Evolutionary conservation across 2,329 filamentous ascomycete species (phyloP).

Genomic region (Clonostachys rosea): DNA sequence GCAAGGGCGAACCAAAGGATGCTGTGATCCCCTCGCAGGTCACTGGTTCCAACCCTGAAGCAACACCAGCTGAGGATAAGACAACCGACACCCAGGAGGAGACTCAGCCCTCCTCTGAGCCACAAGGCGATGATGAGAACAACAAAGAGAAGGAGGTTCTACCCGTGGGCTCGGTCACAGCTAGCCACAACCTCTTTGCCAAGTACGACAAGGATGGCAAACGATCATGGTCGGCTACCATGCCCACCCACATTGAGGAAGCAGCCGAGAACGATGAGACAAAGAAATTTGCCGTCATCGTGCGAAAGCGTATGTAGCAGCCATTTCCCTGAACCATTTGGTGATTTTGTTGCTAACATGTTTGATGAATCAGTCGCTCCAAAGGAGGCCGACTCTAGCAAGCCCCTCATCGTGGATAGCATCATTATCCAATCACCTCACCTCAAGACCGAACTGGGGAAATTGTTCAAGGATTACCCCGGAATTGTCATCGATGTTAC

Average conservation of each 20-base stretch:
- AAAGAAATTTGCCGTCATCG: constrained; percentile 54
- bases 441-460: constrained; percentile 50
- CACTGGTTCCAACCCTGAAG: too few species aligned
- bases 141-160: constrained; percentile 9
- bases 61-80: constrained; percentile 7
- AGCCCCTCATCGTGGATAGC: constrained; percentile 55
- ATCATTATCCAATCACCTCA: constrained; percentile 60
- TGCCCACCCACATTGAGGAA: constrained; percentile 47
- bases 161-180: constrained; percentile 26
- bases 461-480: constrained; percentile 52
- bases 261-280: constrained; percentile 58
- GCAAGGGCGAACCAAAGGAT: too few species aligned
- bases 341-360: not conserved
- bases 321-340: not conserved
- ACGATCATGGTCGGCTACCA: constrained; percentile 50
- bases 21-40: too few species aligned
- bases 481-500: constrained; percentile 55
- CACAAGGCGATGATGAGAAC: constrained; percentile 4
- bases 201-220: constrained; percentile 41
- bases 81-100: constrained; percentile 5
- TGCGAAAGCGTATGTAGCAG: constrained; percentile 40
- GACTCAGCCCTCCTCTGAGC: not conserved
- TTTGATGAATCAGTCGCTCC: constrained; percentile 10
- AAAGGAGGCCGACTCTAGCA: constrained; percentile 52
- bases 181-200: constrained; percentile 36